Evolutionary conservation across 2,329 filamentous ascomycete species (phyloP), one percentile per base, ranked within the genome.

Genomic region (Penicillium sp.): DNA sequence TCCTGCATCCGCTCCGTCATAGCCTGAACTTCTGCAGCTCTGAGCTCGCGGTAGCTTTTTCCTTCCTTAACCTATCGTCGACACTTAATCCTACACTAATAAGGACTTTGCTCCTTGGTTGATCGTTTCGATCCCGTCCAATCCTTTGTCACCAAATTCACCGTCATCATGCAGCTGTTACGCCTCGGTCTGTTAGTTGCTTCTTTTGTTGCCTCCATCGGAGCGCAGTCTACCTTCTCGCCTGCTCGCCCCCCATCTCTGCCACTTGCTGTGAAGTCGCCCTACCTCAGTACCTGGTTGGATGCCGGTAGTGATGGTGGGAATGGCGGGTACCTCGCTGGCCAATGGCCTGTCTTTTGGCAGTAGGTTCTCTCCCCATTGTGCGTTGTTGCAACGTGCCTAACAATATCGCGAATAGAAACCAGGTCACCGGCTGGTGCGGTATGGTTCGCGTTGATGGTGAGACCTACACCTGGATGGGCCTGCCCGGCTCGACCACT

Each of bases 271-370:
- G 89, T 92, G 37, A 85, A 84, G 55, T 87, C 85, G 8, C 89
- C 89, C 0, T 93, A 92, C 60, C 72, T 92, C 13, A 90, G 83
- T 65, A 82, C 84, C 12, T 90, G 87, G 86, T 77, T 87, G 34
- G 73, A 81, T 51, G 84, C 80, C 8, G 85, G 85, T 1, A 81
- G 75, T 23, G 78, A 84, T 66, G 83, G 80, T 18, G 81, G 82
- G 8, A 83, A 86, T 63, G 84, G 85, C 27, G 86, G 86, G 1
- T 82, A 87, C 52, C 77, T 91, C 24, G 81, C 87, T 0, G 87
- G 87, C 2, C 71, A 84, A 64, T 91, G 86, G 86, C 82, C 87
- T 1, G 77, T 75, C 1, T 89, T 89, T 60, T 91, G 86, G 84
- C 77, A 78, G 86, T 87, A 70, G 70, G 81, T 76, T n/a, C n/a